Percentiles rank a stretch among this genome's conserved stretches.
These are phyloP conservation scores for Coemansia sp. DNA, from an alignment of 192 early-diverging fungal species.

Conservation along the genomic window DNA sequence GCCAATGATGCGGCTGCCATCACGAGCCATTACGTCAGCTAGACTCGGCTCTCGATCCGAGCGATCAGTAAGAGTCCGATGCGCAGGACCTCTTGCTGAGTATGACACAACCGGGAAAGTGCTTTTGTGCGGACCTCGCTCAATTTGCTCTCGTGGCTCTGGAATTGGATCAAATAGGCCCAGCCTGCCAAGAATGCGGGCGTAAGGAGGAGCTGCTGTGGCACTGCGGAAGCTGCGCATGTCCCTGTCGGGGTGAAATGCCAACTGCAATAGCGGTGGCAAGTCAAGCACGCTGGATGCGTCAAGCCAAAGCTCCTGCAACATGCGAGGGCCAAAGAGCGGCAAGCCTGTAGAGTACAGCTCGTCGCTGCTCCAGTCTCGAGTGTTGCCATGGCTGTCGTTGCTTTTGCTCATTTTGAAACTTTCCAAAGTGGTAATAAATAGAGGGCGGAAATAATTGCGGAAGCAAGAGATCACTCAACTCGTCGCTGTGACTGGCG, in stretches of 20 bases:
- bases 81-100: neutral
- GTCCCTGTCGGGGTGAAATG: neutral
- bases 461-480: too few species aligned
- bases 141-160: constrained; percentile 5
- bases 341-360: neutral
- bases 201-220: constrained; percentile 29
- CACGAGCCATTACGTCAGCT: constrained; percentile 8
- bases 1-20: constrained; percentile 22
- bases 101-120: constrained; percentile 28
- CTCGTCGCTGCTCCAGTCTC: neutral
- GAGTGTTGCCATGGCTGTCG: neutral
- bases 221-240: neutral
- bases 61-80: neutral
- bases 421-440: neutral
- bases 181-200: constrained; percentile 26
- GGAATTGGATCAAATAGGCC: constrained; percentile 37
- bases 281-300: neutral
- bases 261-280: neutral
- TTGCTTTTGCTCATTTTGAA: neutral
- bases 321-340: neutral
- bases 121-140: neutral
- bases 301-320: neutral
- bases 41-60: neutral
- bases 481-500: too few species aligned
- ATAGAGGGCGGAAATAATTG: neutral